Percentiles rank a stretch among this genome's conserved stretches.
Evolutionary conservation across 2,329 filamentous ascomycete genomes (phyloP).

Genomic region (Talaromyces sp.): DNA sequence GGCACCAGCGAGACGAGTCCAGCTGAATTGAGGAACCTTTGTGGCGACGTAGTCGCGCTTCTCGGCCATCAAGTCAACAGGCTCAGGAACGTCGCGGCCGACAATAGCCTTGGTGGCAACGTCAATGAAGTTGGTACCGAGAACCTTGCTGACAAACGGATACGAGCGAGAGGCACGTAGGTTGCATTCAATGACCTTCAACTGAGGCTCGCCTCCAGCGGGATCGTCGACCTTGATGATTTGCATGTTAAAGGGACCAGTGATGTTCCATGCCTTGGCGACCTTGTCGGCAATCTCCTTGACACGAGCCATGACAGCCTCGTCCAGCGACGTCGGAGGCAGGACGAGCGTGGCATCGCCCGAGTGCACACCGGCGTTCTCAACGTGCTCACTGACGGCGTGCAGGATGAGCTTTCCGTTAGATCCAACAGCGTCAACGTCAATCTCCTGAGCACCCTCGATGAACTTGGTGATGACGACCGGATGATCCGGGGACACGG

Average conservation of each 20-base stretch:
- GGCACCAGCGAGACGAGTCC: constrained; percentile 94
- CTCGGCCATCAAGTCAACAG: constrained; percentile 79
- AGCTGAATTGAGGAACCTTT: constrained; percentile 98
- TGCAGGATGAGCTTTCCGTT: constrained; percentile 83
- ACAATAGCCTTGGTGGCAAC: constrained; percentile 88
- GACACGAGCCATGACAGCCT: constrained; percentile 71
- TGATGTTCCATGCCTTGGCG: constrained; percentile 94
- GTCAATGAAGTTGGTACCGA: constrained; percentile 95
- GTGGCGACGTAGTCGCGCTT: constrained; percentile 91
- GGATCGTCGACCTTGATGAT: constrained; percentile 88
- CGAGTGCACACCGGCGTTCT: constrained; percentile 96
- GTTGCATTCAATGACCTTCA: constrained; percentile 99
- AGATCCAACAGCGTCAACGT: constrained; percentile 87
- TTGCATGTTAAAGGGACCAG: constrained; percentile 99
- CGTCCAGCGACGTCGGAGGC: constrained; percentile 74
- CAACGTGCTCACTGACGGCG: constrained; percentile 90
- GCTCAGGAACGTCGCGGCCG: constrained; percentile 74
- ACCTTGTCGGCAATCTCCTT: constrained; percentile 97
- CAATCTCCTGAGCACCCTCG: constrained; percentile 91
- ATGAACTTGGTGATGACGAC: constrained; percentile 99
- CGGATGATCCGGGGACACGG: constrained; percentile 91
- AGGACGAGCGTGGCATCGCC: constrained; percentile 93
- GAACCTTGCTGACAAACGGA: constrained; percentile 96
- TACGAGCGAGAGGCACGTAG: constrained; percentile 95
- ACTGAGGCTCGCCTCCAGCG: constrained; percentile 64